Evolutionary conservation across 2,329 filamentous ascomycete species (phyloP).

Genomic region (Paraphaeosphaeria sporulosa): DNA sequence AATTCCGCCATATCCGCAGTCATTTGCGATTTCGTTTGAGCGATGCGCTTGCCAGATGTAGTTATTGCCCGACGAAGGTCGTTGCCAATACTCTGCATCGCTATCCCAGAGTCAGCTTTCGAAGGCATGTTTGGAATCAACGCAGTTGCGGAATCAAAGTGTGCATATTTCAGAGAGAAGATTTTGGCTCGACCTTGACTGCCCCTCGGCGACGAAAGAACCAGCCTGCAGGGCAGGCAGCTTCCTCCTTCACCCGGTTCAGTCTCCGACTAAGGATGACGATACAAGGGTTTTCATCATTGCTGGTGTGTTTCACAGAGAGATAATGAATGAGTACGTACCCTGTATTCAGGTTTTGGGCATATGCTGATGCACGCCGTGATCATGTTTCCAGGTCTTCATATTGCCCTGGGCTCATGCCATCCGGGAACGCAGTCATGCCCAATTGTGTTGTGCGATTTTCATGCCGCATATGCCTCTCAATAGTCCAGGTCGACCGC

Average conservation of each 20-base stretch:
- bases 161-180: slow-evolving; percentile 45
- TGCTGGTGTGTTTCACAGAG: slow-evolving; percentile 21
- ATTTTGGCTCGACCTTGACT: slow-evolving; percentile 44
- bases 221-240: slow-evolving; percentile 31
- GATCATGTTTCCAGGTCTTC: too few relatives aligned
- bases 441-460: neutral
- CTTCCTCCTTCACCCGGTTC: slow-evolving; percentile 25
- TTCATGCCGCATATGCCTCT: slow-evolving; percentile 12
- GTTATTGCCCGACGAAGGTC: neutral
- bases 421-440: neutral
- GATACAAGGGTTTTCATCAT: slow-evolving; percentile 91
- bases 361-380: neutral
- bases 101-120: neutral
- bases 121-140: neutral
- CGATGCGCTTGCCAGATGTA: neutral
- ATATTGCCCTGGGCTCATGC: neutral
- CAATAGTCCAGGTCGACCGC: slow-evolving; percentile 59
- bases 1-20: neutral
- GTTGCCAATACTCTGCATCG: neutral
- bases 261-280: slow-evolving; percentile 94
- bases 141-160: neutral
- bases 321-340: slow-evolving; percentile 20
- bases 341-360: neutral
- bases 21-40: neutral
- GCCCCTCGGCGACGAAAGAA: slow-evolving; percentile 8